These are phyloP conservation scores for Quillaja saponaria DNA, from an alignment of 306 rosid genomes.

Conservation along the genomic window DNA sequence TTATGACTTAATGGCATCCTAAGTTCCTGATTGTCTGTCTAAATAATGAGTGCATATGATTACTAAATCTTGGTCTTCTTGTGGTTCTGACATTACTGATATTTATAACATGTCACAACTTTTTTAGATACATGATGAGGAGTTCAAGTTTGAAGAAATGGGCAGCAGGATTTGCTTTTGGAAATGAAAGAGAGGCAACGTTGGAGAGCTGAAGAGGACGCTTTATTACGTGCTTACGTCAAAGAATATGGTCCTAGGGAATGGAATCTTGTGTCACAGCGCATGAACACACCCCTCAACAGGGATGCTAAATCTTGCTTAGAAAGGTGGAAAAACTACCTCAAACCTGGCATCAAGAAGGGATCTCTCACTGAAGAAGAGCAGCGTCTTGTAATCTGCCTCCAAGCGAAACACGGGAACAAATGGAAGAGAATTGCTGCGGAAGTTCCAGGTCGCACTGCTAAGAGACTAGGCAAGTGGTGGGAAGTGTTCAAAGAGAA, in stretches of 20 bases:
- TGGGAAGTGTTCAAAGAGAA: conserved; percentile 91
- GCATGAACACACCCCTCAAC: conserved; percentile 69
- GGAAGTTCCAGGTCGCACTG: conserved; percentile 81
- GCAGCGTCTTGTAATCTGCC: conserved; percentile 70
- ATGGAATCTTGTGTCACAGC: conserved; percentile 89
- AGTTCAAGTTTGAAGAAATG: conserved; percentile 51
- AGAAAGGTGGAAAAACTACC: conserved; percentile 92
- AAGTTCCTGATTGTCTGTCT: background rate
- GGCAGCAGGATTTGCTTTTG: conserved; percentile 52
- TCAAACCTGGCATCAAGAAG: conserved; percentile 80
- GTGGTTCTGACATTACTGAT: conserved; percentile 20
- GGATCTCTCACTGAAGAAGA: conserved; percentile 84
- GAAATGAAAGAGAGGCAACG: conserved; percentile 90
- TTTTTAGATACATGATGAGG: conserved; percentile 69
- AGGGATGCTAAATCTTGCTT: conserved; percentile 83
- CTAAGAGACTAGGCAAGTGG: conserved; percentile 90
- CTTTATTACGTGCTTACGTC: conserved; percentile 73
- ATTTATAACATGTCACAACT: conserved; percentile 17
- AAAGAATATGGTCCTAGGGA: conserved; percentile 86
- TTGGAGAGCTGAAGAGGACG: conserved; percentile 82
- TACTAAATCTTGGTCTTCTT: background rate
- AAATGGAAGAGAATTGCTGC: conserved; percentile 90
- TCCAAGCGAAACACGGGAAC: conserved; percentile 79
- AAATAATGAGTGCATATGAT: too few species aligned
- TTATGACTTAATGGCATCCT: conserved; percentile 2